These are phyloP conservation scores for Scheffersomyces stambukii DNA, from an alignment of 1,139 yeast genomes.

Conservation along the genomic window DNA sequence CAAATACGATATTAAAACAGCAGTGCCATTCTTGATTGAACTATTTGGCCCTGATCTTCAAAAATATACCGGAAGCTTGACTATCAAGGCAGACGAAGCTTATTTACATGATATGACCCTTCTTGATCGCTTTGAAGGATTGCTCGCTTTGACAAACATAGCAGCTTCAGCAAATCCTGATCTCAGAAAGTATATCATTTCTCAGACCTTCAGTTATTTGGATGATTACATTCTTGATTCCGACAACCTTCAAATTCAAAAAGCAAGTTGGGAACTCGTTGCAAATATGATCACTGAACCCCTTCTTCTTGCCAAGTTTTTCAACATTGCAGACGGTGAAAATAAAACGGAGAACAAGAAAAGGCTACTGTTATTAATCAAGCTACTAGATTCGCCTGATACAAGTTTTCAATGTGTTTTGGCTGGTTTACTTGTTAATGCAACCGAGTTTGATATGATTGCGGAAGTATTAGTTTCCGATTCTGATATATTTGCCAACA, in stretches of 20 bases:
- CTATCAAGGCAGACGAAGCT: conserved; percentile 7
- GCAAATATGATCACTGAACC: conserved; percentile 46
- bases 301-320: conserved; percentile 43
- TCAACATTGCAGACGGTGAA: conserved; percentile 32
- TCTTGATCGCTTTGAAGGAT: conserved; percentile 40
- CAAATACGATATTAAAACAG: conserved; percentile 34
- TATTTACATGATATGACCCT: conserved; percentile 26
- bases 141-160: conserved; percentile 48
- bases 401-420: conserved; percentile 35
- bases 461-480: conserved; percentile 26
- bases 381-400: conserved; percentile 37
- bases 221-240: conserved; percentile 37
- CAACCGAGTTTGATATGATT: conserved; percentile 46
- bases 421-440: conserved; percentile 48
- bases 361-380: conserved; percentile 35
- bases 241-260: conserved; percentile 34
- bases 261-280: conserved; percentile 45
- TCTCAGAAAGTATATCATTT: conserved; percentile 28
- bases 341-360: conserved; percentile 20
- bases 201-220: conserved; percentile 28
- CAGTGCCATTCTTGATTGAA: conserved; percentile 48
- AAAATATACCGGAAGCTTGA: conserved; percentile 15
- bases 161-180: conserved; percentile 28
- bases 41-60: conserved; percentile 33
- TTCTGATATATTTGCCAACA: conserved; percentile 17